These are phyloP conservation scores for Luvunga scandens DNA, from an alignment of 345 rosid genomes.

Conservation along the genomic window DNA sequence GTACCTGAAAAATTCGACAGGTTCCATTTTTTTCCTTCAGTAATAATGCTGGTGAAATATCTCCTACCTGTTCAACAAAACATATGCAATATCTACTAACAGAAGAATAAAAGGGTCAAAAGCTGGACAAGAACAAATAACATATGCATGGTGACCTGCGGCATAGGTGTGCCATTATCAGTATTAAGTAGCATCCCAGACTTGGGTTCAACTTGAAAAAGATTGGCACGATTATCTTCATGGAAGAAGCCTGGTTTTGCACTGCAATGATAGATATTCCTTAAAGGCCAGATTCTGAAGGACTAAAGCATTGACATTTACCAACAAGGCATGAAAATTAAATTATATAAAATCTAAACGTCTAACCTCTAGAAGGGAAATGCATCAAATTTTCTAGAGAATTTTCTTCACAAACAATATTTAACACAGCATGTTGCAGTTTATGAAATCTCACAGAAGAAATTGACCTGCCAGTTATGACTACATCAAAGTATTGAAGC, in stretches of 20 bases:
- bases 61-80: constrained; percentile 58
- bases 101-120: not conserved
- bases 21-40: constrained; percentile 39
- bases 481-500: constrained; percentile 88
- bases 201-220: constrained; percentile 85
- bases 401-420: not conserved
- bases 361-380: not conserved
- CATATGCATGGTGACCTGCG: constrained; percentile 57
- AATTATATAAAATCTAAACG: not conserved
- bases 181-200: constrained; percentile 90
- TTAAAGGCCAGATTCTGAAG: constrained; percentile 17
- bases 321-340: not conserved
- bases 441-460: constrained; percentile 12
- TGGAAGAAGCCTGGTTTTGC: constrained; percentile 97
- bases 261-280: constrained; percentile 37
- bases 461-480: constrained; percentile 88
- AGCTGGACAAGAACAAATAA: not conserved
- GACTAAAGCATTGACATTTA: not conserved
- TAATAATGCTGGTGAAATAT: constrained; percentile 36
- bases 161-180: constrained; percentile 92
- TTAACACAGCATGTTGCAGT: not conserved
- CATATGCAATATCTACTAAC: not conserved
- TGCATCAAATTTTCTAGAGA: not conserved
- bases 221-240: constrained; percentile 77
- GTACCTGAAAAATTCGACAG: constrained; percentile 74